Percentiles rank a stretch among this genome's conserved stretches.
These are phyloP conservation scores for Penicillium silybi DNA, from an alignment of 495 filamentous ascomycete species.

Conservation along the genomic window DNA sequence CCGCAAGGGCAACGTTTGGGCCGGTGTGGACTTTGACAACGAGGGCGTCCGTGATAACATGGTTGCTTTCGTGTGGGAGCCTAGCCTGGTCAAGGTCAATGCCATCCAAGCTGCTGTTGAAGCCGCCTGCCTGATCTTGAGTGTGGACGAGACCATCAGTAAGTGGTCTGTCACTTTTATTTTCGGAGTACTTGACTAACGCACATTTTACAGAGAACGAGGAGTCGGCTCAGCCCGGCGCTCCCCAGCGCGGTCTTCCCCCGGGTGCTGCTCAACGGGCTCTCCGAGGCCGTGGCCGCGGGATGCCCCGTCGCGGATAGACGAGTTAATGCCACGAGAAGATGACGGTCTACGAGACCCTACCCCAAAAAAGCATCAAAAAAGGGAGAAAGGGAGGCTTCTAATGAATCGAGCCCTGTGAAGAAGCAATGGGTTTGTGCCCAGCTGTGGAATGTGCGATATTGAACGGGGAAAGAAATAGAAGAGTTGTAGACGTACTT, in stretches of 20 bases:
- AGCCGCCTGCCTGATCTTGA: constrained; percentile 89
- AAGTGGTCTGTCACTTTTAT: constrained; percentile 25
- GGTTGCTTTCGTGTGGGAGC: constrained; percentile 94
- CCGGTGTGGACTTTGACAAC: constrained; percentile 89
- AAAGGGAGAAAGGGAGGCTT: constrained; percentile 10
- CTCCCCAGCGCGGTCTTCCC: constrained; percentile 71
- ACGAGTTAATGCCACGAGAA: constrained; percentile 23
- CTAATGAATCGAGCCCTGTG: constrained; percentile 14
- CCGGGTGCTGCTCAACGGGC: constrained; percentile 92
- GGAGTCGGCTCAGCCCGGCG: constrained; percentile 78
- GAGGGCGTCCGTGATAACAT: constrained; percentile 93
- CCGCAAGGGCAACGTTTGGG: constrained; percentile 84
- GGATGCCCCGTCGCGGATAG: constrained; percentile 66
- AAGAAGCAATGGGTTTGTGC: background rate
- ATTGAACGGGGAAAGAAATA: constrained; percentile 4
- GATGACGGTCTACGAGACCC: constrained; percentile 17
- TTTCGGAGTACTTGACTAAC: constrained; percentile 17
- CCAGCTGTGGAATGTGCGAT: constrained; percentile 6
- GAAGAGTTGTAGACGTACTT: constrained; percentile 16
- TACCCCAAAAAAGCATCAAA: constrained; percentile 16
- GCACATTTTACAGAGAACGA: constrained; percentile 62
- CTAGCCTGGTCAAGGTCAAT: constrained; percentile 92
- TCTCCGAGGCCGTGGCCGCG: constrained; percentile 76
- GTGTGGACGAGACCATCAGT: constrained; percentile 96
- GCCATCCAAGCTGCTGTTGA: constrained; percentile 95